Percentiles rank a stretch among this genome's conserved stretches.
These are phyloP conservation scores for Bocquillonia castaneifolia DNA, from an alignment of 441 rosid genomes.

Conservation along the genomic window DNA sequence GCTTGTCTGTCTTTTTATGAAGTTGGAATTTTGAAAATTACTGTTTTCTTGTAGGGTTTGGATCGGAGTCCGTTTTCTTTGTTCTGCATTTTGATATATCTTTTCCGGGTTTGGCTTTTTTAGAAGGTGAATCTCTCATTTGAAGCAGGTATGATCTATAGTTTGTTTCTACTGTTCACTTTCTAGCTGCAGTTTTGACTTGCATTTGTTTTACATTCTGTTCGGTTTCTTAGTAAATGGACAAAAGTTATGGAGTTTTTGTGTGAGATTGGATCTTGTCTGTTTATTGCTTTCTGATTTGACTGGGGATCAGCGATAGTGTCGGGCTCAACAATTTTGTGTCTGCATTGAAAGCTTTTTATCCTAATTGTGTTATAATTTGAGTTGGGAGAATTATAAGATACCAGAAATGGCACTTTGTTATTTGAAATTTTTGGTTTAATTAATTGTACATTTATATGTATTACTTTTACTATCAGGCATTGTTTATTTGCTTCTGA, in stretches of 20 bases:
- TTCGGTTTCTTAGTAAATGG: conserved; percentile 18
- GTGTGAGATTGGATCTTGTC: conserved; percentile 24
- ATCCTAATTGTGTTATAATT: not conserved
- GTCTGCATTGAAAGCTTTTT: conserved; percentile 17
- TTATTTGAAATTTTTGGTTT: not conserved
- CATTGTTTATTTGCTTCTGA: not conserved
- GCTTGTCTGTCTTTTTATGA: conserved; percentile 30
- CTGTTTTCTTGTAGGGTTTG: conserved; percentile 27
- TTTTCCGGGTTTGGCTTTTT: conserved; percentile 25
- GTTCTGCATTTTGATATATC: conserved; percentile 27
- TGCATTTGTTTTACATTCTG: conserved; percentile 8
- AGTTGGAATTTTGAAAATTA: conserved; percentile 24
- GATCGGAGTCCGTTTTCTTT: conserved; percentile 35
- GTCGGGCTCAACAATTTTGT: conserved; percentile 19
- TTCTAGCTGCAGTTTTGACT: conserved; percentile 9
- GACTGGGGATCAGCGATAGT: conserved; percentile 3
- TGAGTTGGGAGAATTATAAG: not conserved
- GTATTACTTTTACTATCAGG: not conserved
- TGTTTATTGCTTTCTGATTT: conserved; percentile 16
- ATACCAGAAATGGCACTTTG: not conserved
- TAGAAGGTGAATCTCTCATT: conserved; percentile 26
- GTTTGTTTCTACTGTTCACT: conserved; percentile 4
- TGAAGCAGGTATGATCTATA: conserved; percentile 31
- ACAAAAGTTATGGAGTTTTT: not conserved
- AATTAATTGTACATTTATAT: no score